Percentiles rank a stretch among this genome's conserved stretches.
Evolutionary conservation across 345 rosid species (phyloP).

Genomic region (Reutealis trisperma): DNA sequence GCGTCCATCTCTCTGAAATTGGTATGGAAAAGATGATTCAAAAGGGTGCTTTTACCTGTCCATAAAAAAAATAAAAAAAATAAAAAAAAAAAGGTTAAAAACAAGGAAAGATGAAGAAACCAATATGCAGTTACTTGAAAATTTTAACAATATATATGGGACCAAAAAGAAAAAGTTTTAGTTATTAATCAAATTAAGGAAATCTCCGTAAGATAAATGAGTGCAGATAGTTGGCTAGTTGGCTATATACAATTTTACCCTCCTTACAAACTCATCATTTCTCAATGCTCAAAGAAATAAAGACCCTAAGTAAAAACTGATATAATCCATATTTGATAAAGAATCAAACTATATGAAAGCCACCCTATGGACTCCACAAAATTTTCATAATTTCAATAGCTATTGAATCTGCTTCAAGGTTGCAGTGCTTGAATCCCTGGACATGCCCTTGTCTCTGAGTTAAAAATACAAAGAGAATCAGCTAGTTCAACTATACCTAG

Average conservation of each 20-base stretch:
- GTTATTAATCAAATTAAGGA: too few species aligned
- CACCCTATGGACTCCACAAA: too few species aligned
- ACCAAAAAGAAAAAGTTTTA: too few species aligned
- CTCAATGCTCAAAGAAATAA: too few species aligned
- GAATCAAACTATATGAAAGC: neutral
- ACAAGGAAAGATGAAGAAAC: neutral
- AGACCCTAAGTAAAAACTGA: too few species aligned
- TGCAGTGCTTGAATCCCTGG: neutral
- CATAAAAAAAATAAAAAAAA: constrained; percentile 12
- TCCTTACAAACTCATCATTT: neutral
- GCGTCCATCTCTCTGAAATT: constrained; percentile 84
- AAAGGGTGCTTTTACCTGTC: constrained; percentile 70
- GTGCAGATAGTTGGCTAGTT: too few species aligned
- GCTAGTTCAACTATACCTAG: neutral
- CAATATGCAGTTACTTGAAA: neutral
- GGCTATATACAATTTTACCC: neutral
- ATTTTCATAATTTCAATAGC: neutral
- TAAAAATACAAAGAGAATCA: neutral
- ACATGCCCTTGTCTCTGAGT: neutral
- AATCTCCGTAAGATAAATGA: too few species aligned
- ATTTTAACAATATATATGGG: too few species aligned
- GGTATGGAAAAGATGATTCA: constrained; percentile 77
- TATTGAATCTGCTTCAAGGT: neutral
- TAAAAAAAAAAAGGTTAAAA: neutral
- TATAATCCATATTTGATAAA: neutral